Conservation (phyloP, 2,329 filamentous ascomycete species). For the Pseudogymnoascus sp. region DNA sequence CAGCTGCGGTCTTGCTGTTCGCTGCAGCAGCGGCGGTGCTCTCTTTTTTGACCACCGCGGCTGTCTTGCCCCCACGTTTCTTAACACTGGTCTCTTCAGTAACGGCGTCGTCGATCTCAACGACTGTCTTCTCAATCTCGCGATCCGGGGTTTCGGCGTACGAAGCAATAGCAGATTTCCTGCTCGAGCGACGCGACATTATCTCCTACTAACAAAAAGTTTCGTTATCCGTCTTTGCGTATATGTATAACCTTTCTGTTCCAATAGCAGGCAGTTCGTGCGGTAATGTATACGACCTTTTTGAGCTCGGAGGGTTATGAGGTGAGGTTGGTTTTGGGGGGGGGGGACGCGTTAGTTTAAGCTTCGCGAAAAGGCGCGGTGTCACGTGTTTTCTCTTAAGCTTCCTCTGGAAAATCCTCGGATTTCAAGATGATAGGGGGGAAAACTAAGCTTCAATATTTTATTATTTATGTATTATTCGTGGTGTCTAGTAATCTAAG, state of each 20-base stretch:
- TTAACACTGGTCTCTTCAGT: conserved; percentile 6
- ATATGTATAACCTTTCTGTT: no score
- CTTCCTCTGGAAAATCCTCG: no score
- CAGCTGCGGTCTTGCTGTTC: neutral
- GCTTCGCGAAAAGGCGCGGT: neutral
- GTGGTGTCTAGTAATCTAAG: neutral
- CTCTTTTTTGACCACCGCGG: conserved; percentile 12
- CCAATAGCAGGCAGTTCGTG: no score
- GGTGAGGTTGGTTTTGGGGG: neutral
- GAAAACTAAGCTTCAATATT: neutral
- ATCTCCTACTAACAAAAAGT: neutral
- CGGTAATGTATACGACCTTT: no score
- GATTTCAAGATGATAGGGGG: no score
- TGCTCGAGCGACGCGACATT: conserved; percentile 23
- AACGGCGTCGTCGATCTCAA: conserved; percentile 12
- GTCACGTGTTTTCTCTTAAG: neutral
- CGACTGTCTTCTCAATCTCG: conserved; percentile 14
- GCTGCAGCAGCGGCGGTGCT: neutral
- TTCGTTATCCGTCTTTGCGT: neutral
- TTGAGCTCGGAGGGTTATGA: neutral
- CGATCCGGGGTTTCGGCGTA: conserved; percentile 11
- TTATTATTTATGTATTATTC: neutral
- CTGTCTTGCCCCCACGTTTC: conserved; percentile 13
- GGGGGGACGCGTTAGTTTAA: neutral
- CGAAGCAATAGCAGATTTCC: conserved; percentile 12